Conservation (phyloP, 1,284 basidiomycete species). For the Cystobasidium sp. region DNA sequence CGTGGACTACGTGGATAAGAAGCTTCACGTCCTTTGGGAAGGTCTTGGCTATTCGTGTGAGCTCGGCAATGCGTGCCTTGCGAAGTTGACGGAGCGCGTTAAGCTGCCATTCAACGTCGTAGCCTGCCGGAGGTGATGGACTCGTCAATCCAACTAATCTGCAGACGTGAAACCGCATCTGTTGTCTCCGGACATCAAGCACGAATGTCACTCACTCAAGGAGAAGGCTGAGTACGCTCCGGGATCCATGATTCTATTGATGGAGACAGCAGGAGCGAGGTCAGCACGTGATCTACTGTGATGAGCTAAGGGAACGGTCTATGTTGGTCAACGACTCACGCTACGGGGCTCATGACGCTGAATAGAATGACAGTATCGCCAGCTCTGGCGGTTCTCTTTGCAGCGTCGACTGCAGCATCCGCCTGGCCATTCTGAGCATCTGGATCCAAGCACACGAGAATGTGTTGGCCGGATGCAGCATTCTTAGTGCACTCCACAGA, state of each 20-base stretch:
- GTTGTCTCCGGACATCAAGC: not conserved
- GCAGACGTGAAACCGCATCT: no score
- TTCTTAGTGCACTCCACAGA: not conserved
- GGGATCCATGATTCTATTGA: slow-evolving; percentile 23
- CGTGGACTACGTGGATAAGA: slow-evolving; percentile 37
- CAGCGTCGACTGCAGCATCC: slow-evolving; percentile 16
- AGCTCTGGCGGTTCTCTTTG: slow-evolving; percentile 17
- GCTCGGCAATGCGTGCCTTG: slow-evolving; percentile 16
- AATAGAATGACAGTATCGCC: slow-evolving; percentile 38
- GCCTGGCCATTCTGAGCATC: slow-evolving; percentile 24
- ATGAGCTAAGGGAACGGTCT: not conserved
- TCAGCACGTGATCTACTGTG: slow-evolving; percentile 3
- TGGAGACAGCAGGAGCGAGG: not conserved
- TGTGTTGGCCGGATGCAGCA: slow-evolving; percentile 6
- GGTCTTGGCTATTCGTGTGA: slow-evolving; percentile 26
- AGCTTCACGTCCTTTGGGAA: slow-evolving; percentile 33
- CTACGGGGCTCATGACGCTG: slow-evolving; percentile 30
- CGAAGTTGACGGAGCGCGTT: slow-evolving; percentile 18
- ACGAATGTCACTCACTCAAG: not conserved
- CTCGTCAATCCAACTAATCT: no score
- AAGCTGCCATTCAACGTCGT: slow-evolving; percentile 40
- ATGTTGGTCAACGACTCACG: slow-evolving; percentile 18
- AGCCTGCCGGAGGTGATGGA: not conserved
- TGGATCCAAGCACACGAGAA: slow-evolving; percentile 30
- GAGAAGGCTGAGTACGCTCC: slow-evolving; percentile 25